Conservation (phyloP, 208 protist genomes). For the Crithidia bombi region DNA sequence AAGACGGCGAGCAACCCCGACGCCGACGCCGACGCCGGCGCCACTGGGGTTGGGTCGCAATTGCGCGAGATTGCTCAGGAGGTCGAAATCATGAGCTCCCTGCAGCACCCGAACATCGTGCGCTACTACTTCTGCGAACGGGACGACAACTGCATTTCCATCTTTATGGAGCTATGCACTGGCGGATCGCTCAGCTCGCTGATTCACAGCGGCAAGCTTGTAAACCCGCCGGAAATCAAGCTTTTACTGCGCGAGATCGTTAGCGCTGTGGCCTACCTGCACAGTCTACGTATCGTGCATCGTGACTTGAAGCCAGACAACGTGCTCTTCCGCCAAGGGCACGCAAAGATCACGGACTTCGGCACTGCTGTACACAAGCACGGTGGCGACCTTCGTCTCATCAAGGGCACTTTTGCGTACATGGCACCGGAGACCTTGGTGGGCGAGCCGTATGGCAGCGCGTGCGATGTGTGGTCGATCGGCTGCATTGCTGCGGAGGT, state of each 20-base stretch:
- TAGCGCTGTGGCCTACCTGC: slow-evolving; percentile 71
- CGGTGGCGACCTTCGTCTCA: slow-evolving; percentile 45
- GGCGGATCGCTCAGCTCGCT: slow-evolving; percentile 68
- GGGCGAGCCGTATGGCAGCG: slow-evolving; percentile 86
- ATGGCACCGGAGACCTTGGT: slow-evolving; percentile 93
- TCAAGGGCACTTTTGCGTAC: slow-evolving; percentile 88
- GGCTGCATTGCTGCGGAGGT: slow-evolving; percentile 94
- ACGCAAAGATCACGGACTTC: slow-evolving; percentile 83
- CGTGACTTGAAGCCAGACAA: slow-evolving; percentile 90
- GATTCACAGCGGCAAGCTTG: slow-evolving; percentile 55
- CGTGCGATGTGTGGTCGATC: slow-evolving; percentile 95
- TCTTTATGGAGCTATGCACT: slow-evolving; percentile 91
- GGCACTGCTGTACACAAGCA: slow-evolving; percentile 74
- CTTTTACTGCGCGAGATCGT: slow-evolving; percentile 70
- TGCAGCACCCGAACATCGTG: slow-evolving; percentile 87
- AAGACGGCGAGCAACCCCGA: slow-evolving; percentile 15
- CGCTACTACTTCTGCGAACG: slow-evolving; percentile 81
- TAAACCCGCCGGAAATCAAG: slow-evolving; percentile 52
- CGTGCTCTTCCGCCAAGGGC: slow-evolving; percentile 73
- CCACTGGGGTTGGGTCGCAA: slow-evolving; percentile 37
- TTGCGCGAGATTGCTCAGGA: slow-evolving; percentile 81
- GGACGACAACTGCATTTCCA: slow-evolving; percentile 84
- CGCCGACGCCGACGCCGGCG: slow-evolving; percentile 12
- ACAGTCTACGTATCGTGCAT: slow-evolving; percentile 80
- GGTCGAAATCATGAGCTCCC: slow-evolving; percentile 81